Evolutionary conservation across 495 filamentous ascomycete genomes (phyloP), one percentile per base, ranked within the genome.

Genomic region (Aspergillus taichungensis): DNA sequence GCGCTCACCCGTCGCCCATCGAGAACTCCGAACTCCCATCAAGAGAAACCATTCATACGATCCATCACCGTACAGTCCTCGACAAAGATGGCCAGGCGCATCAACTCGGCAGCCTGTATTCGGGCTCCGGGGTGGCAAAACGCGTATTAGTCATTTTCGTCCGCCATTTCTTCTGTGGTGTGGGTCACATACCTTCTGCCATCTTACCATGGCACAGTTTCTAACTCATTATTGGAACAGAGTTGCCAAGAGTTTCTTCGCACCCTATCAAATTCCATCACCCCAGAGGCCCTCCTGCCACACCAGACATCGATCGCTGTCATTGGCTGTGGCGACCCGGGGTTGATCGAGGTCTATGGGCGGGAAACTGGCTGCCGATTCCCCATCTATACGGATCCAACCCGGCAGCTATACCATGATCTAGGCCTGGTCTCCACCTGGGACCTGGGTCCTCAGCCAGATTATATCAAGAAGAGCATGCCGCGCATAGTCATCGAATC

Each of bases 121-220:
- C 68, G 6, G 77, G 78, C 13, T 60, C 65, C n/a, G 70, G 75
- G 43, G 58, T 65, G 0, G 60, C 74, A 9, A 63, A 71, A 2
- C 67, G 82, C 6, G 80, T 87, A 1, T 67, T 92, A 28, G 59
- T 94, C 12, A 79, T 94, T 41, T 95, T 95, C 54, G 75, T 95
- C 37, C 75, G 88, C 14, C 88, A 95, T 63, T 95, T 94, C 68
- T 91, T 86, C 72, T 95, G 88, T 54, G 86, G 88, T 2, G 86
- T 86, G 72, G 66, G 87, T 70, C 46, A 12, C 5, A 9, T 9
- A 40, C 33, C 11, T 36, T 6, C 8, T 28, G 11, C 12, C 30
- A 10, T 8, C 14, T 10, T 27, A 12, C 24, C 33, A 6, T 14
- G 9, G 39, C 6, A 27, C 9, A 41, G 8, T 3, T 10, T 42